These are phyloP conservation scores for Calophaca sinica DNA, from an alignment of 306 rosid species.

Conservation along the genomic window DNA sequence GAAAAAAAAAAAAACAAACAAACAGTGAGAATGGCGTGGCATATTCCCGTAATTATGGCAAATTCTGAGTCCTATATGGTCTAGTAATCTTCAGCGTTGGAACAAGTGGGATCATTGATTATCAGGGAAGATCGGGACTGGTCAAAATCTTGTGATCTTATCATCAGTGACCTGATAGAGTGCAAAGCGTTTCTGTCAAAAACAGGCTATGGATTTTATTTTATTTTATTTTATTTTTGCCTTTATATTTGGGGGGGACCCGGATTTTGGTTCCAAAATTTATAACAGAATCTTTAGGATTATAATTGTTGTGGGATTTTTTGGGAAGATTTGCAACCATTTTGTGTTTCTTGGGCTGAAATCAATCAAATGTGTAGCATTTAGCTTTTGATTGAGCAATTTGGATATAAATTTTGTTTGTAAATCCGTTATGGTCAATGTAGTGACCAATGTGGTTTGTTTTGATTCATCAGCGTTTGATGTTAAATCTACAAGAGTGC, in stretches of 20 bases:
- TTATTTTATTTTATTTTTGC: not conserved
- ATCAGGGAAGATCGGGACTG: slow-evolving; percentile 40
- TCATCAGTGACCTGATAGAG: not conserved
- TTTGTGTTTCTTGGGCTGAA: slow-evolving; percentile 39
- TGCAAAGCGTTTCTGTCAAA: slow-evolving; percentile 29
- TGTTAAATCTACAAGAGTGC: no score
- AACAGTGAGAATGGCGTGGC: slow-evolving; percentile 48
- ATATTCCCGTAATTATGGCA: slow-evolving; percentile 62
- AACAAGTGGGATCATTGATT: slow-evolving; percentile 46
- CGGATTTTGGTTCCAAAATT: not conserved
- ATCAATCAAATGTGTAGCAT: slow-evolving; percentile 14
- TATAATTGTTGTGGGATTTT: not conserved
- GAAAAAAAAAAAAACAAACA: not conserved
- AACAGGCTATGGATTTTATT: not conserved
- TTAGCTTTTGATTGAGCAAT: not conserved
- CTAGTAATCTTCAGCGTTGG: slow-evolving; percentile 49
- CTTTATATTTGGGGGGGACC: not conserved
- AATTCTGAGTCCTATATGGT: slow-evolving; percentile 53
- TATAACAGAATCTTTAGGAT: slow-evolving; percentile 7
- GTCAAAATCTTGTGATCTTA: slow-evolving; percentile 39
- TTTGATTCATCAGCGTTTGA: no score
- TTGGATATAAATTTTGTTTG: no score
- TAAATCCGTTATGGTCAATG: no score
- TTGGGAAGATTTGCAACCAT: not conserved
- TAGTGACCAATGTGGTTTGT: no score